Base-by-base conservation (phyloP, 2,329 filamentous ascomycete genomes). In the Cordyceps militaris region DNA sequence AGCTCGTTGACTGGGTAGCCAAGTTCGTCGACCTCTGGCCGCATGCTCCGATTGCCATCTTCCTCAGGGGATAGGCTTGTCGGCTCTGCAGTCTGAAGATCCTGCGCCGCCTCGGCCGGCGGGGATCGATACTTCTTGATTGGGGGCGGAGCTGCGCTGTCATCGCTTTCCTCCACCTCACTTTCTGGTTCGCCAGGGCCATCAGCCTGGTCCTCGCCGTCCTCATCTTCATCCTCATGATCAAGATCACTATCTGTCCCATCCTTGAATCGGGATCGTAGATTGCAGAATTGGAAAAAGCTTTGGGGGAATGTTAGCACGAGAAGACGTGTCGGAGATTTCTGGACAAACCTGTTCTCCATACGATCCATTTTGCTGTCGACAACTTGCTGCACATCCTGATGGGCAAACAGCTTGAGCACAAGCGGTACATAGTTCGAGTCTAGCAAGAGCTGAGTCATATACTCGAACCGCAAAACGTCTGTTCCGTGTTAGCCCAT, bases 351-450 rank as follows among this genome's bases (percentile, higher is more conserved):
- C 88, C 89, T 90, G 55, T 91, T 80, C 63, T 96, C 90, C 52
- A 89, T 80, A 36, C 89, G 83, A 68, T 97, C 92, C 59, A 88
- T 88, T 67, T 86, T 88, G 72, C 88, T 91, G 64, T 95, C 91
- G 32, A 96, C 88, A 3, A 92, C 84, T 67, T 91, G 88, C 64
- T 97, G 93, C 36, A 97, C 85, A 62, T 99, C 95, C 70, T 97
- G 92, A 67, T 96, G 87, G 51, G 93, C 91, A 70, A 97, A 92
- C 50, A 97, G 83, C 74, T 97, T 97, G 32, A 99, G 76, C 24
- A 96, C 88, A 30, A 99, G 77, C 1, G 93, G 93, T 7, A 99
- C 80, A 70, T 97, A 99, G 70, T 96, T 97, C 4, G 91, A 94
- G 71, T 99, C 94, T 28, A 99, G 80, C 11, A 99, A 77, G 3